Base-by-base conservation (phyloP, 2,329 filamentous ascomycete genomes). In the Aspergillus chevalieri region DNA sequence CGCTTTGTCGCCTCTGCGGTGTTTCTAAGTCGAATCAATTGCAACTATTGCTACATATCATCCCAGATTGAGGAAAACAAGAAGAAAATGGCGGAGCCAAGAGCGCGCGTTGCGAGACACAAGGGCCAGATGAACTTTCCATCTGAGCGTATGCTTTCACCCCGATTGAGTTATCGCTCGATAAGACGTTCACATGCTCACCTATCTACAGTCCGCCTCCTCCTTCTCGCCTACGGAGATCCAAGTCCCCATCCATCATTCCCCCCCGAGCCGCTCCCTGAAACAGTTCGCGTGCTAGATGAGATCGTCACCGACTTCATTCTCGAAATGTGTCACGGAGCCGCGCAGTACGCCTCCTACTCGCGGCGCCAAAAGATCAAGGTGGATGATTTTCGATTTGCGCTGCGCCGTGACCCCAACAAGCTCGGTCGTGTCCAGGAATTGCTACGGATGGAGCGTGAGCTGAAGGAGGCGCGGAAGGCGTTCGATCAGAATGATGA, bases 281-380 rank as follows among this genome's bases (percentile, higher is more conserved):
- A 90, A 65, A 96, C 91, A 8, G 80, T 95, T 52, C 84, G 87
- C 53, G 82, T 92, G 46, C 84, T 97, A 46, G 93, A 97, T 76
- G 91, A 96, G 73, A 92, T 97, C 60, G 83, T 95, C 53, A 95
- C 91, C 54, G 93, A 97, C 75, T 96, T 95, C 76, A 89, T 97
- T 67, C 89, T 95, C 66, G 89, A 93, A 68, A 85, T 93, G 48
- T 92, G 88, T 71, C 93, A 95, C 74, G 86, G 89, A 65, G 92
- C 93, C 3, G 89, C 90, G 4, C 83, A 88, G 42, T 85, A 86
- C 47, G 93, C 93, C 0, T 84, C 88, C 67, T 89, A 95, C 70
- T 84, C 87, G 2, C 86, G 90, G 0, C 87, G 93, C 2, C 89
- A 95, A 63, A 98, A 98, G 74, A 90, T 98, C 73, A 98, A 98